Conservation (phyloP, 2,329 filamentous ascomycete genomes). For the Botryotinia globosa region DNA sequence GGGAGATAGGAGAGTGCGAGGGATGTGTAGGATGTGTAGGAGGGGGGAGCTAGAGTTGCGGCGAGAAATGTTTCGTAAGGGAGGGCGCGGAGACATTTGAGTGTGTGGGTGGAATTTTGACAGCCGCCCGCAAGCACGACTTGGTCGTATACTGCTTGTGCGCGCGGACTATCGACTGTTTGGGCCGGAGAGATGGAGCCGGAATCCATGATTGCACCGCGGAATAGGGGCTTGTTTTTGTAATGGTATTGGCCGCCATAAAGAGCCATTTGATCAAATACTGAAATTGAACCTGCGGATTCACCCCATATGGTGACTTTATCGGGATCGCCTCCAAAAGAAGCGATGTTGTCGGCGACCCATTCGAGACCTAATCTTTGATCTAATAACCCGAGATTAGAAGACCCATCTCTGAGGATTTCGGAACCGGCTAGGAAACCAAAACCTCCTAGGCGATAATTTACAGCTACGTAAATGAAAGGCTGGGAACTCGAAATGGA, state of each 20-base stretch:
- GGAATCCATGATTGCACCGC: conserved; percentile 74
- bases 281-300: conserved; percentile 63
- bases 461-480: conserved; percentile 58
- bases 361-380: conserved; percentile 57
- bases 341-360: conserved; percentile 70
- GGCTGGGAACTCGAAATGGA: conserved; percentile 62
- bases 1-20: conserved; percentile 73
- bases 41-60: conserved; percentile 67
- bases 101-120: conserved; percentile 50
- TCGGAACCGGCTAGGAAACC: conserved; percentile 63
- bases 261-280: conserved; percentile 71
- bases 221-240: conserved; percentile 71
- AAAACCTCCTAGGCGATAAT: conserved; percentile 63
- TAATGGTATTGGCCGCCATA: conserved; percentile 71
- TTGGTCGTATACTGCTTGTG: conserved; percentile 60
- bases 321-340: conserved; percentile 56
- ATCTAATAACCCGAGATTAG: conserved; percentile 63
- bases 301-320: conserved; percentile 55
- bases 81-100: conserved; percentile 62
- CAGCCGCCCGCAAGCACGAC: conserved; percentile 63
- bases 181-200: conserved; percentile 60
- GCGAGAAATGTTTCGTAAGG: conserved; percentile 58
- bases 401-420: conserved; percentile 50
- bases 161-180: conserved; percentile 62
- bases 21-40: conserved; percentile 62